These are phyloP conservation scores for Meyerozyma elateridarum DNA, from an alignment of 1,139 yeast species.

Conservation along the genomic window DNA sequence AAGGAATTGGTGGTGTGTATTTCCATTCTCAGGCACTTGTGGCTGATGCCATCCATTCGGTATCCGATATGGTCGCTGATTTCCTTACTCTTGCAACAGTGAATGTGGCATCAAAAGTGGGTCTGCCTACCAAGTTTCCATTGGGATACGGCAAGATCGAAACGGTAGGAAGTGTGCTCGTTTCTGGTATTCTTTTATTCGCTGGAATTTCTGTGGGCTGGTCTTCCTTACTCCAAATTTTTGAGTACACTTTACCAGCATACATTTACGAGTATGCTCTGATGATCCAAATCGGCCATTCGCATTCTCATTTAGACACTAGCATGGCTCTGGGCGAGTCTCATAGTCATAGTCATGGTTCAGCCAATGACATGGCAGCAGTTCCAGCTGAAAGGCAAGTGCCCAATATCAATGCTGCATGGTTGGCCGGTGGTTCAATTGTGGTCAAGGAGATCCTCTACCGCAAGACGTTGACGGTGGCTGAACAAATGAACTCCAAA, in stretches of 20 bases:
- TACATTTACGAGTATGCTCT: slow-evolving; percentile 37
- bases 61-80: slow-evolving; percentile 86
- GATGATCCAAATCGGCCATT: slow-evolving; percentile 49
- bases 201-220: slow-evolving; percentile 94
- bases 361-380: background rate
- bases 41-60: slow-evolving; percentile 92
- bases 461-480: slow-evolving; percentile 76
- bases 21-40: slow-evolving; percentile 92
- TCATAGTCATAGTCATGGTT: slow-evolving; percentile 39
- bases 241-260: slow-evolving; percentile 64
- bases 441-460: slow-evolving; percentile 82
- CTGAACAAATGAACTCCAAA: slow-evolving; percentile 71
- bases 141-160: slow-evolving; percentile 92
- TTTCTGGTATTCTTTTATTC: slow-evolving; percentile 71
- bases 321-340: slow-evolving; percentile 28
- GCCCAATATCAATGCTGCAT: slow-evolving; percentile 86
- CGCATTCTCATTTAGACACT: slow-evolving; percentile 44
- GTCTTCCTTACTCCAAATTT: slow-evolving; percentile 68
- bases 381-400: slow-evolving; percentile 21
- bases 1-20: slow-evolving; percentile 82
- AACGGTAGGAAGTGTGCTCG: slow-evolving; percentile 85
- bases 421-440: slow-evolving; percentile 90
- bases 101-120: slow-evolving; percentile 65
- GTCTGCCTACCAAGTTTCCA: slow-evolving; percentile 61
- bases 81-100: slow-evolving; percentile 86